Conservation (phyloP, 2,329 filamentous ascomycete species). For the Phaeosphaeria sp. region DNA sequence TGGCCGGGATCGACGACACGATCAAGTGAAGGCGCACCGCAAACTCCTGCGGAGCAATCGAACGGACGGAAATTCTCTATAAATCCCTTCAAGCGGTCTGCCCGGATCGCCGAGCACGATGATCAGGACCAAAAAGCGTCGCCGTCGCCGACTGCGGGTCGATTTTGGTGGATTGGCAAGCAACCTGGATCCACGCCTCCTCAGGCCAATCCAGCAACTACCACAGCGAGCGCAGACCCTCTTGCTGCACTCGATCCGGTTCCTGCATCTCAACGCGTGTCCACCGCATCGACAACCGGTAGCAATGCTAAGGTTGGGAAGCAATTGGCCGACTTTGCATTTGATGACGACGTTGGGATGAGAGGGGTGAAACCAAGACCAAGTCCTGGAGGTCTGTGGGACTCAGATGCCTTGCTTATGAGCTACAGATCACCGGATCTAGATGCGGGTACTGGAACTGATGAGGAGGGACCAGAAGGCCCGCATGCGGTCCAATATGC, state of each 20-base stretch:
- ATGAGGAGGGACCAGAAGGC: constrained; percentile 35
- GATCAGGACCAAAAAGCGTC: constrained; percentile 5
- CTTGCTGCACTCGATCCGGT: constrained; percentile 37
- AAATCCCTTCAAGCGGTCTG: constrained; percentile 27
- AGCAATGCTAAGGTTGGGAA: constrained; percentile 32
- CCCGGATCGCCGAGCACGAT: constrained; percentile 15
- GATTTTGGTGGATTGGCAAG: constrained; percentile 7
- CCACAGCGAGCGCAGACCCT: constrained; percentile 27
- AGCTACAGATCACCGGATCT: constrained; percentile 26
- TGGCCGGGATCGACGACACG: constrained; percentile 17
- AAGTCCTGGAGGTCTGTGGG: constrained; percentile 37
- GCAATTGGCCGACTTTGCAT: constrained; percentile 43
- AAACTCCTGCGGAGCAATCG: constrained; percentile 7
- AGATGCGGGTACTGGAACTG: constrained; percentile 11
- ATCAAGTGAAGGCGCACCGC: constrained; percentile 18
- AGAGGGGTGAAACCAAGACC: constrained; percentile 13
- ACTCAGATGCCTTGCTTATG: constrained; percentile 47
- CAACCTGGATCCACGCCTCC: constrained; percentile 1
- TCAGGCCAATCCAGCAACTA: neutral
- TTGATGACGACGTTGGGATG: constrained; percentile 26
- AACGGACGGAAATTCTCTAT: constrained; percentile 16
- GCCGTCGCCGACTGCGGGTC: neutral
- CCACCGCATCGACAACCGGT: constrained; percentile 36
- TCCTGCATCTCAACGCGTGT: constrained; percentile 19
- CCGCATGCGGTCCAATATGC: neutral